These are phyloP conservation scores for Trichosanthes truncata DNA, from an alignment of 306 rosid genomes.

Conservation along the genomic window DNA sequence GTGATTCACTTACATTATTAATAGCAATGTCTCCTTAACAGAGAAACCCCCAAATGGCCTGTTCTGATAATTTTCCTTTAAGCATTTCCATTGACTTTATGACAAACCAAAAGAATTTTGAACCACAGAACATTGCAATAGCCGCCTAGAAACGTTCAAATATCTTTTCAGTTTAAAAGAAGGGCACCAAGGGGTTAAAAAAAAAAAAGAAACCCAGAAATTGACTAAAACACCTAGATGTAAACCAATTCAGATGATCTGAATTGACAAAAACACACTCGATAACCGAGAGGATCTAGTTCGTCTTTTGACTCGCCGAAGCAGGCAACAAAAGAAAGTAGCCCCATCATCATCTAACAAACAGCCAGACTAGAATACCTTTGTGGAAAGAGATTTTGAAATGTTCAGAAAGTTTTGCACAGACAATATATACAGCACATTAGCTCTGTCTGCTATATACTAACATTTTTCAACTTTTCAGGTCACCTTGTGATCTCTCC, in stretches of 20 bases:
- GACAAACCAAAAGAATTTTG: neutral
- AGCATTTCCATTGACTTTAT: neutral
- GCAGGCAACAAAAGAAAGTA: neutral
- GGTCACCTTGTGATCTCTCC: constrained; percentile 4
- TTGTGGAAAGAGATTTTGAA: constrained; percentile 1
- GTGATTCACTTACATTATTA: neutral
- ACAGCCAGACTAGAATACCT: constrained; percentile 1
- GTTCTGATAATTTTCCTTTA: neutral
- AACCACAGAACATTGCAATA: neutral
- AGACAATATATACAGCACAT: constrained; percentile 13
- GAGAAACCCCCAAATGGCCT: neutral
- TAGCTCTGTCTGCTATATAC: constrained; percentile 11
- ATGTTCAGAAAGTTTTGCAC: constrained; percentile 9
- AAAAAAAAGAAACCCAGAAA: neutral
- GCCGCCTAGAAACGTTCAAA: neutral
- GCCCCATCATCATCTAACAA: neutral
- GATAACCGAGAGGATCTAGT: neutral
- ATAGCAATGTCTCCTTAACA: neutral
- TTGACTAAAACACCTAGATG: neutral
- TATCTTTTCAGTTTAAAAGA: neutral
- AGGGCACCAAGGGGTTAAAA: neutral
- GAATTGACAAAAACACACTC: constrained; percentile 4
- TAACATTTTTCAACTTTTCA: neutral
- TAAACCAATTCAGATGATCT: neutral
- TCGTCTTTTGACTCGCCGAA: neutral